A percentile compares a stretch with the other conserved stretches of the same genome.
Evolutionary conservation across 805 yeast species (phyloP).

Genomic region (Yarrowia hollandica): DNA sequence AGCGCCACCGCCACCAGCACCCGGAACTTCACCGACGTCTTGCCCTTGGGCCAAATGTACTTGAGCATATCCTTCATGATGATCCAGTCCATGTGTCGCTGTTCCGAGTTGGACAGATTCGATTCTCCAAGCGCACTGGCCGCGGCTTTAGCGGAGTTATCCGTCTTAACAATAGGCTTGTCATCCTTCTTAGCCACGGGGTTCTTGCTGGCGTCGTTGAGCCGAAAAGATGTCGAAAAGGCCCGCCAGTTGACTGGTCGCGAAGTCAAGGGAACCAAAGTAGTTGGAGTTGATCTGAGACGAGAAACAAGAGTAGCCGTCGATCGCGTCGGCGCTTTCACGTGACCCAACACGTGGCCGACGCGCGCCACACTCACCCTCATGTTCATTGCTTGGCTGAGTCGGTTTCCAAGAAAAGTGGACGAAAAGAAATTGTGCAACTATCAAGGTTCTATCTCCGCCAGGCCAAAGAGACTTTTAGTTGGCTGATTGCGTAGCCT

Average conservation of each 20-base stretch:
- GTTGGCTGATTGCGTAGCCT: conserved; percentile 17
- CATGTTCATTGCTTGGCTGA: background rate
- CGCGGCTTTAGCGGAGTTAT: background rate
- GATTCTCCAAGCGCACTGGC: background rate
- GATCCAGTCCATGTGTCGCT: conserved; percentile 27
- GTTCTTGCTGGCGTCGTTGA: background rate
- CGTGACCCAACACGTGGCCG: conserved; percentile 4
- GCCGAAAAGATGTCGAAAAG: background rate
- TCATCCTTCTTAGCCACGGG: background rate
- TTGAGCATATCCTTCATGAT: conserved; percentile 38
- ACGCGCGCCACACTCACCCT: conserved; percentile 5
- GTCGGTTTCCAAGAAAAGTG: no score
- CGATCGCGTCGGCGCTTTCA: no score
- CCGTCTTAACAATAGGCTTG: background rate
- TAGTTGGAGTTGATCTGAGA: background rate
- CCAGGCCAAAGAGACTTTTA: conserved; percentile 1
- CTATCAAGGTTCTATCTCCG: conserved; percentile 12
- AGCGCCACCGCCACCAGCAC: conserved; percentile 74
- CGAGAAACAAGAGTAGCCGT: background rate
- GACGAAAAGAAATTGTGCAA: background rate
- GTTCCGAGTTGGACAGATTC: conserved; percentile 14
- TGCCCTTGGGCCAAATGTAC: conserved; percentile 44
- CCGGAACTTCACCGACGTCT: conserved; percentile 52
- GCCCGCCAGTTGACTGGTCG: no score
- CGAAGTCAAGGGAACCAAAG: no score